These are phyloP conservation scores for Hippophae gyantsensis DNA, from an alignment of 306 rosid genomes.

Conservation along the genomic window DNA sequence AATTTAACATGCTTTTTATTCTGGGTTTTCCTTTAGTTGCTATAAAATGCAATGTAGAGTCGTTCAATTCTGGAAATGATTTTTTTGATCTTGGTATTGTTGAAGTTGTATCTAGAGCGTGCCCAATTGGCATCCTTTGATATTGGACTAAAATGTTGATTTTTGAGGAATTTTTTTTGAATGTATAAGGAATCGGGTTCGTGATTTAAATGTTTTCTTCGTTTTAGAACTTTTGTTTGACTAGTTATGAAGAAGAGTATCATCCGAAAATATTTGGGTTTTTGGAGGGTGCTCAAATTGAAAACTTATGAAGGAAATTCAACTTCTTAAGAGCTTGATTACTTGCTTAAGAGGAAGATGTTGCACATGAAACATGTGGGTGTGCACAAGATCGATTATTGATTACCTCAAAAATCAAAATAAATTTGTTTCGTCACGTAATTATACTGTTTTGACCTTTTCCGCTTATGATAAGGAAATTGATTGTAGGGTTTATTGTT, in stretches of 20 bases:
- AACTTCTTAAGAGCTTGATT: neutral
- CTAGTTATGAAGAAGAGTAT: neutral
- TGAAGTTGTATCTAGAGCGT: neutral
- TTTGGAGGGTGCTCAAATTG: neutral
- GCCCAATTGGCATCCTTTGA: neutral
- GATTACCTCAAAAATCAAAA: no score
- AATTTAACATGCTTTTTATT: slow-evolving; percentile 1
- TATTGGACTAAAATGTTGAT: neutral
- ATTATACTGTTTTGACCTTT: neutral
- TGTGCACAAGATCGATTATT: no score
- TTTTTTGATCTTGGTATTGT: neutral
- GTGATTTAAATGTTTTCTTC: neutral
- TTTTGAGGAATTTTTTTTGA: neutral
- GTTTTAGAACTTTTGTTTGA: neutral
- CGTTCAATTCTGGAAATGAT: neutral
- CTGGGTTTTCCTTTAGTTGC: slow-evolving; percentile 7
- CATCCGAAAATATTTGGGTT: neutral
- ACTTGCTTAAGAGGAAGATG: no score
- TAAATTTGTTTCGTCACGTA: no score
- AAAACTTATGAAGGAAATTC: neutral
- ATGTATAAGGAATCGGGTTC: neutral
- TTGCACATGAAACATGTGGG: no score
- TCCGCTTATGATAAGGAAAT: neutral
- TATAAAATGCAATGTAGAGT: slow-evolving; percentile 2
- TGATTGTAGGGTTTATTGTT: neutral